Evolutionary conservation across 352 stramenopile species (phyloP).

Genomic region (Phytophthora europaea): DNA sequence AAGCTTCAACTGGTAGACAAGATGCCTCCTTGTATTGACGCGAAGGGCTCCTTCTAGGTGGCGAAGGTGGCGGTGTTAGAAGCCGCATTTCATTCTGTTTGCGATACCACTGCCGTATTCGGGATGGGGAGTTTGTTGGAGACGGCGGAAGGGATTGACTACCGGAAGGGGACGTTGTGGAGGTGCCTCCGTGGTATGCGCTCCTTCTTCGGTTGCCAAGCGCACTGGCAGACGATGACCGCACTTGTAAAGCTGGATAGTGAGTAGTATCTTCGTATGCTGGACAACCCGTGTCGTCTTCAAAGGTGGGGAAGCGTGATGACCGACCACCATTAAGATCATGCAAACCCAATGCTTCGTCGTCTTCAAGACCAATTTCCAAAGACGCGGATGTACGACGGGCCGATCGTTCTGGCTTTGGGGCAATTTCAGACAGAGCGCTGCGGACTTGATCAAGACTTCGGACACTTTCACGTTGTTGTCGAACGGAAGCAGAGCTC

Average conservation of each 20-base stretch:
- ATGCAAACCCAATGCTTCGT: constrained; percentile 15
- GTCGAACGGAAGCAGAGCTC: neutral
- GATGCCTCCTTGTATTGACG: constrained; percentile 8
- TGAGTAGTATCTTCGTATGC: constrained; percentile 59
- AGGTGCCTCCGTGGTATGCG: neutral
- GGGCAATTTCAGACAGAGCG: constrained; percentile 33
- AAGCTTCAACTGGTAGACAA: constrained; percentile 10
- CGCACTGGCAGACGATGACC: constrained; percentile 32
- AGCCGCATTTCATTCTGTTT: constrained; percentile 39
- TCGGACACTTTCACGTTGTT: constrained; percentile 28
- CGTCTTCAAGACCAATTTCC: constrained; percentile 24
- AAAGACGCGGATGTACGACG: constrained; percentile 6
- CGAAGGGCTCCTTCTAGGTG: constrained; percentile 11
- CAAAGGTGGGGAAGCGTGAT: constrained; percentile 53
- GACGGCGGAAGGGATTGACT: constrained; percentile 34
- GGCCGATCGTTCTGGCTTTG: neutral
- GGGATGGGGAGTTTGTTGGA: constrained; percentile 36
- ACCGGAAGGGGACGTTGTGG: constrained; percentile 7
- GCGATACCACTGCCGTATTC: constrained; percentile 38
- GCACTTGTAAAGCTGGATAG: constrained; percentile 16
- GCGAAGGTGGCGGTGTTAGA: constrained; percentile 32
- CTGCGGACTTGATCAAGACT: constrained; percentile 38
- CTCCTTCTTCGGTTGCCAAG: constrained; percentile 16
- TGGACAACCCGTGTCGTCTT: constrained; percentile 68
- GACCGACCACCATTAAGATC: constrained; percentile 31